Conservation (phyloP, 2,329 filamentous ascomycete species). For the Orbilia brochopaga region DNA sequence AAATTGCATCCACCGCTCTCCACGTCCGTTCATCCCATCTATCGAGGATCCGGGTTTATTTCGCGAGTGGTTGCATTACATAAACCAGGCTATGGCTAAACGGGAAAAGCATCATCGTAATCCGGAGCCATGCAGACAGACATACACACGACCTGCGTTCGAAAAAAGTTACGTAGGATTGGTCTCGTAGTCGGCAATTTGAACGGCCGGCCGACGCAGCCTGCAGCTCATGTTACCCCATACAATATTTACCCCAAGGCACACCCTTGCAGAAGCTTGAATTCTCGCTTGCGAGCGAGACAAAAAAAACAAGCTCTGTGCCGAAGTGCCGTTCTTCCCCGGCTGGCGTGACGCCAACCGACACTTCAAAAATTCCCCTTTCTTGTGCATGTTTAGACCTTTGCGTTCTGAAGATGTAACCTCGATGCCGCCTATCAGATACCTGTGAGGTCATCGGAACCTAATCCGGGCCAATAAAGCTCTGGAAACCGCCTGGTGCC, state of each 20-base stretch:
- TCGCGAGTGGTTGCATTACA: neutral
- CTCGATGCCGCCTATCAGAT: neutral
- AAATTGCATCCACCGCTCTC: slow-evolving; percentile 21
- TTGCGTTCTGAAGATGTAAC: slow-evolving; percentile 20
- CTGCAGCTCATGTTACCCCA: no score
- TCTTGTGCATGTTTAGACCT: neutral
- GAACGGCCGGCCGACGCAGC: no score
- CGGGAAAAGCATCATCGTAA: slow-evolving; percentile 25
- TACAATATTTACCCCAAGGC: slow-evolving; percentile 22
- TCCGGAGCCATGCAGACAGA: slow-evolving; percentile 8
- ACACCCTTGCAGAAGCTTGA: slow-evolving; percentile 47
- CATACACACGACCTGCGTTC: slow-evolving; percentile 2
- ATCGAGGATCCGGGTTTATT: slow-evolving; percentile 4
- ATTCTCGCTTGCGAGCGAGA: slow-evolving; percentile 39
- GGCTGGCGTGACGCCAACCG: slow-evolving; percentile 26
- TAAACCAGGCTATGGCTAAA: slow-evolving; percentile 28
- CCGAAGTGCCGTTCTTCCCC: slow-evolving; percentile 42
- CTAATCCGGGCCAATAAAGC: neutral
- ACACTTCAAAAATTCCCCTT: neutral
- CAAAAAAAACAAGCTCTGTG: slow-evolving; percentile 44
- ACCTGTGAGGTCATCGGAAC: neutral
- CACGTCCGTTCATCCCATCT: slow-evolving; percentile 21
- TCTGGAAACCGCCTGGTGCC: neutral
- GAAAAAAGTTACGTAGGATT: slow-evolving; percentile 14
- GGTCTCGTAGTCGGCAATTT: slow-evolving; percentile 26